Base-by-base conservation (phyloP, 1,139 yeast species). In the Eremothecium coryli region DNA sequence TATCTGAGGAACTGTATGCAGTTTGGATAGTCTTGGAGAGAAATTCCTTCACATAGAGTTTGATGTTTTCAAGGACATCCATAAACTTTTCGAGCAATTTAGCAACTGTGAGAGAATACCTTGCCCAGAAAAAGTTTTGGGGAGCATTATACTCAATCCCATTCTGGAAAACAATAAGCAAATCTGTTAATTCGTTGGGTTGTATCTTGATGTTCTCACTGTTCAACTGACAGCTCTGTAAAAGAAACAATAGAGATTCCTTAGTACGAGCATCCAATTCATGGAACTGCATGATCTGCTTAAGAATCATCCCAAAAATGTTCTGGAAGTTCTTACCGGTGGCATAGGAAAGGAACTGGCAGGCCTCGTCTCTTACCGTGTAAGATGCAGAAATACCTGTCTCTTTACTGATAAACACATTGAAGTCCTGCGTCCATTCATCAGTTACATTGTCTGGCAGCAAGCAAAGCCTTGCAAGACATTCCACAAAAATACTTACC, bases 391-490 rank as follows among this genome's bases (percentile, higher is more conserved):
- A 62, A 26, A 82, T 63, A 1, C 86, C 94, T 1, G 82, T 68
- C 38, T 81, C 84, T 28, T 76, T 80, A 4, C 84, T 71, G 5
- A 84, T 81, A 54, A 73, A 85, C 5, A 58, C 61, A 48, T 84
- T 82, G 51, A 76, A 70, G 50, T 85, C 90, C 1, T 61, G 64
- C 8, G 46, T 39, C 63, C 71, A 73, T 7, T 44, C 42, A 3
- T 61, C 61, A 13, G 50, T 58, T 2, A 50, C 49, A 7, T 52
- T 57, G 2, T 41, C 38, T 15, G 62, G 50, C 4, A 65, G 36
- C 29, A 50, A 38, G 21, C 54, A 47, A 9, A 51, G 33, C 4
- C 24, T 23, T 3, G 39, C 26, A 8, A 53, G 30, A 12, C 46
- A 31, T 5, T 40, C 38, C 8, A 44, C 17, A 4, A 54, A 36